Evolutionary conservation across 768 basidiomycete species (phyloP).

Genomic region (Serendipita sp.): DNA sequence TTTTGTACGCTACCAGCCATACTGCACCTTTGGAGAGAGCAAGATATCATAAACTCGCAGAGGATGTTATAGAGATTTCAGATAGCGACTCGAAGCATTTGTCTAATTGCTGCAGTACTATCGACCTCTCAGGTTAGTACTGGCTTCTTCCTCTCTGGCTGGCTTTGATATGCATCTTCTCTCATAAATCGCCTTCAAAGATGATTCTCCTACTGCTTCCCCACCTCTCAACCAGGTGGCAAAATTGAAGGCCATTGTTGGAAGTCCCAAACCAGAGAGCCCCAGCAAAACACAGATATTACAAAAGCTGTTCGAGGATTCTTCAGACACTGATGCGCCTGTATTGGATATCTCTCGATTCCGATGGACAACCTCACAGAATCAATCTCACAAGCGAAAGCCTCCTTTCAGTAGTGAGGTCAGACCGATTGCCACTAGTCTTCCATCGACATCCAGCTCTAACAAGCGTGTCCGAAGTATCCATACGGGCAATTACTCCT

Average conservation of each 20-base stretch:
- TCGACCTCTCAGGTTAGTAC: background rate
- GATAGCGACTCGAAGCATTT: background rate
- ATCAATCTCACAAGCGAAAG: background rate
- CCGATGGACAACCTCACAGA: background rate
- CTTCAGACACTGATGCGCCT: background rate
- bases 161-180: background rate
- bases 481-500: background rate
- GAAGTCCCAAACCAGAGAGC: background rate
- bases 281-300: background rate
- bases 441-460: too few species aligned
- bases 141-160: too few species aligned
- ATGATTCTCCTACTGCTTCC: background rate
- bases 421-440: background rate
- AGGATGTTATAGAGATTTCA: constrained; percentile 1
- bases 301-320: background rate
- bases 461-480: background rate
- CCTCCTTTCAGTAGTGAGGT: background rate
- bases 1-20: background rate
- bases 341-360: background rate
- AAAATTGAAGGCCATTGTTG: background rate
- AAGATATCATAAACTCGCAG: background rate
- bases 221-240: background rate
- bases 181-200: background rate
- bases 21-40: background rate
- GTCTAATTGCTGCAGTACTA: background rate